Conservation (phyloP, 1,139 yeast species). For the Hansenula sp. region DNA sequence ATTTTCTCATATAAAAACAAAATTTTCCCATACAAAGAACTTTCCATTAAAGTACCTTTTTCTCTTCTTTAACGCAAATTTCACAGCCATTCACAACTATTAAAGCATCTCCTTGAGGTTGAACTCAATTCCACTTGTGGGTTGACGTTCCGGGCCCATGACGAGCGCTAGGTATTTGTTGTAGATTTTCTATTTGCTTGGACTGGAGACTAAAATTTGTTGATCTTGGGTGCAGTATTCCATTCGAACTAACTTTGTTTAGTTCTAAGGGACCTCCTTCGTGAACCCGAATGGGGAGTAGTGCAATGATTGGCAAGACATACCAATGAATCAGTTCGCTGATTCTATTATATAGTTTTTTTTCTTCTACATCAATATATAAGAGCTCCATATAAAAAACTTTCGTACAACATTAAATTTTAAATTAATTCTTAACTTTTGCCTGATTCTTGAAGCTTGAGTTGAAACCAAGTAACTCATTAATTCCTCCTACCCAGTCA, state of each 20-base stretch:
- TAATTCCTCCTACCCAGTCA: constrained; percentile 90
- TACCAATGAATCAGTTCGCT: no score
- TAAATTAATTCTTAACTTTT: constrained; percentile 2
- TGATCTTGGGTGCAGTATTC: constrained; percentile 83
- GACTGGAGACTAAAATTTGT: constrained; percentile 63
- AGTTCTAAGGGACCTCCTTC: constrained; percentile 74
- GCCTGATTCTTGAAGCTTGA: constrained; percentile 57
- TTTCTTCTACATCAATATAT: not conserved
- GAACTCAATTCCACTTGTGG: constrained; percentile 54
- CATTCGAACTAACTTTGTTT: constrained; percentile 47
- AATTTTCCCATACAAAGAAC: constrained; percentile 2
- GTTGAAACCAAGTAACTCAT: constrained; percentile 85
- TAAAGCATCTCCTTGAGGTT: constrained; percentile 74
- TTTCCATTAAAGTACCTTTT: not conserved
- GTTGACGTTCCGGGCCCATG: constrained; percentile 51
- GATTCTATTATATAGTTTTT: not conserved
- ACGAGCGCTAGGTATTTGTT: constrained; percentile 53
- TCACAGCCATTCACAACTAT: constrained; percentile 64
- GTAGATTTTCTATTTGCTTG: constrained; percentile 31
- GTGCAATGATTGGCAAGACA: constrained; percentile 78
- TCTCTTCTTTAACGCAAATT: constrained; percentile 49
- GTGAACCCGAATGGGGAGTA: constrained; percentile 79
- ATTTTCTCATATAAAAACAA: constrained; percentile 1
- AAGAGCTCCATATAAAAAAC: not conserved
- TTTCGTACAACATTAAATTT: not conserved